These are phyloP conservation scores for Phtheirospermum japonicum DNA, from an alignment of 257 asterid species.

Conservation along the genomic window DNA sequence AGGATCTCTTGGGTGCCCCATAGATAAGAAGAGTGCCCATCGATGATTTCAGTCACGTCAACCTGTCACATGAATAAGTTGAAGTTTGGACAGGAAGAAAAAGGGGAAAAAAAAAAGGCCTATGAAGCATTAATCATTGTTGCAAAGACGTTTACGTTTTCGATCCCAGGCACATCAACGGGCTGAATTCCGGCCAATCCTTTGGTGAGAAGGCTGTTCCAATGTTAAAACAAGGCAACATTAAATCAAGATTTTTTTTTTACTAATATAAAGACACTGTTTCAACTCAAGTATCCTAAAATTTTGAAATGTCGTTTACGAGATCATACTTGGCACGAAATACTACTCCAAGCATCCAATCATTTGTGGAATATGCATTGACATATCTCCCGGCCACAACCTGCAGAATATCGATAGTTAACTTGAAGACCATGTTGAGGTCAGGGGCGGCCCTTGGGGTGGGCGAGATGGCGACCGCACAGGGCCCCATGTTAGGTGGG, in stretches of 20 bases:
- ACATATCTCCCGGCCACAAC: constrained; percentile 95
- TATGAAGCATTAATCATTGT: not conserved
- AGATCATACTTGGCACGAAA: constrained; percentile 82
- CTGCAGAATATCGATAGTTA: constrained; percentile 36
- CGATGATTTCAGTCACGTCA: constrained; percentile 75
- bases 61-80: constrained; percentile 44
- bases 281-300: constrained; percentile 5
- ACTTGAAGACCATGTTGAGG: constrained; percentile 10
- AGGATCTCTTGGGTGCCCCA: constrained; percentile 75
- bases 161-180: constrained; percentile 76
- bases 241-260: no score
- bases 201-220: constrained; percentile 85
- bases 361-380: constrained; percentile 75
- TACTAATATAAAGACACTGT: not conserved
- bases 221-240: constrained; percentile 15
- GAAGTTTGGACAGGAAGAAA: not conserved
- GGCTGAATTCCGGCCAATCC: constrained; percentile 97
- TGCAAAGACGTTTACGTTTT: constrained; percentile 49
- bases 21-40: constrained; percentile 86
- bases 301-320: constrained; percentile 5
- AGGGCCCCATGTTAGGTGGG: no score
- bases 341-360: constrained; percentile 97
- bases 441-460: no score
- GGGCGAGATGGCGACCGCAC: no score
- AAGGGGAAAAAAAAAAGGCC: not conserved